phyloP scores from a whole-genome alignment of 1,139 yeast species.

The Groenewaldozyma auringiensis region DNA sequence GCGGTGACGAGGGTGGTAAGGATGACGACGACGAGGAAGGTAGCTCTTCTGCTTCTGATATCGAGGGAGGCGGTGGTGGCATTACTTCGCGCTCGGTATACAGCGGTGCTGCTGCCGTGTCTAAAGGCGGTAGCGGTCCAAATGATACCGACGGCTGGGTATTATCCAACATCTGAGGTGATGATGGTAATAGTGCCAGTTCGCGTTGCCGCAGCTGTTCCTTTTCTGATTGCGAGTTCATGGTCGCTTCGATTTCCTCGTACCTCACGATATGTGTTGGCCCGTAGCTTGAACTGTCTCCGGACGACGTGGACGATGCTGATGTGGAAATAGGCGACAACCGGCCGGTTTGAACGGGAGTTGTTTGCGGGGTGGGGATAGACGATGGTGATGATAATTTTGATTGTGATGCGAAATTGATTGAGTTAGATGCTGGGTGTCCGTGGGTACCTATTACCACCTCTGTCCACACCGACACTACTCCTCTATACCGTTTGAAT shows the following conservation, averaged over 20 bases:
- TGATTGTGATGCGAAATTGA: background rate
- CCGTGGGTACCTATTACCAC: conserved; percentile 72
- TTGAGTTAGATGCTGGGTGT: conserved; percentile 14
- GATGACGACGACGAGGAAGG: no score
- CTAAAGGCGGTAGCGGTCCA: conserved; percentile 3
- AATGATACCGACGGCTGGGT: conserved; percentile 4
- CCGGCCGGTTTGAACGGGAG: background rate
- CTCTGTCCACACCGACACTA: conserved; percentile 70
- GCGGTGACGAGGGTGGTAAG: no score
- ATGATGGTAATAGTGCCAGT: conserved; percentile 54
- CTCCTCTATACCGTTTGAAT: conserved; percentile 64
- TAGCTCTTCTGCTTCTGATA: background rate
- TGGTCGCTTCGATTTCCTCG: conserved; percentile 12
- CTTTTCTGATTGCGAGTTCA: conserved; percentile 37
- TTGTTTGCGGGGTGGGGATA: background rate
- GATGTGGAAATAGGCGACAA: background rate
- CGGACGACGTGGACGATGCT: background rate
- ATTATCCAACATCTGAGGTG: conserved; percentile 32
- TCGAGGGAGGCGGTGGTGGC: background rate
- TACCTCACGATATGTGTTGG: conserved; percentile 2
- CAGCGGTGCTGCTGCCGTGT: conserved; percentile 2
- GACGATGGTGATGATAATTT: background rate
- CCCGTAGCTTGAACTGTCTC: conserved; percentile 3
- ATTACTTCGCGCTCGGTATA: background rate
- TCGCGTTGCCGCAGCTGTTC: conserved; percentile 48